Evolutionary conservation across 2,329 filamentous ascomycete species (phyloP).

Genomic region (Calonectria pauciramosa): DNA sequence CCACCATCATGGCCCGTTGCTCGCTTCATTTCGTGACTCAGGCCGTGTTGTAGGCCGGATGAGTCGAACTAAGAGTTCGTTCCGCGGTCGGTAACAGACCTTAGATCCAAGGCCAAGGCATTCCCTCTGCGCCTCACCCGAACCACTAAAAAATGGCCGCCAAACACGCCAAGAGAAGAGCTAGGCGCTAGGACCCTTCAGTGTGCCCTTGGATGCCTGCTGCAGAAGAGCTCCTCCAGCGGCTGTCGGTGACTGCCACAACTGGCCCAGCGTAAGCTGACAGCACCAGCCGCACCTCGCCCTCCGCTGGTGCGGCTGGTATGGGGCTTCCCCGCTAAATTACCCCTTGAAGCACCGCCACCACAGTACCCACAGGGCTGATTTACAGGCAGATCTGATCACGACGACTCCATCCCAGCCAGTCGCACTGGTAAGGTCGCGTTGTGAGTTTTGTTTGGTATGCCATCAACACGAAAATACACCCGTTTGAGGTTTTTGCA

Average conservation of each 20-base stretch:
- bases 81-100: neutral
- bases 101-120: neutral
- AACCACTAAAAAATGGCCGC: neutral
- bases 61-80: slow-evolving; percentile 24
- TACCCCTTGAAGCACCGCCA: slow-evolving; percentile 16
- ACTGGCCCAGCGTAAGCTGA: neutral
- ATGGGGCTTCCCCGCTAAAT: slow-evolving; percentile 2
- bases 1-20: neutral
- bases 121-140: neutral
- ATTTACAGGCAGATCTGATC: slow-evolving; percentile 11
- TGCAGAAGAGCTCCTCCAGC: neutral
- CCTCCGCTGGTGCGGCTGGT: neutral
- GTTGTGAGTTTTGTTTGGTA: neutral
- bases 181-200: neutral
- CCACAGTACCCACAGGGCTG: slow-evolving; percentile 10
- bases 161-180: neutral
- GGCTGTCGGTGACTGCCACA: neutral
- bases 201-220: neutral
- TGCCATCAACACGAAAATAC: too few relatives aligned
- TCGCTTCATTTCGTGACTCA: slow-evolving; percentile 29
- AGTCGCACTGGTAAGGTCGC: neutral
- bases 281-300: neutral
- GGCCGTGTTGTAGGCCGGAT: slow-evolving; percentile 32
- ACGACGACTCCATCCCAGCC: neutral
- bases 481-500: neutral